phyloP scores from a whole-genome alignment of 768 basidiomycete genomes.

The Chalciporus piperatus region DNA sequence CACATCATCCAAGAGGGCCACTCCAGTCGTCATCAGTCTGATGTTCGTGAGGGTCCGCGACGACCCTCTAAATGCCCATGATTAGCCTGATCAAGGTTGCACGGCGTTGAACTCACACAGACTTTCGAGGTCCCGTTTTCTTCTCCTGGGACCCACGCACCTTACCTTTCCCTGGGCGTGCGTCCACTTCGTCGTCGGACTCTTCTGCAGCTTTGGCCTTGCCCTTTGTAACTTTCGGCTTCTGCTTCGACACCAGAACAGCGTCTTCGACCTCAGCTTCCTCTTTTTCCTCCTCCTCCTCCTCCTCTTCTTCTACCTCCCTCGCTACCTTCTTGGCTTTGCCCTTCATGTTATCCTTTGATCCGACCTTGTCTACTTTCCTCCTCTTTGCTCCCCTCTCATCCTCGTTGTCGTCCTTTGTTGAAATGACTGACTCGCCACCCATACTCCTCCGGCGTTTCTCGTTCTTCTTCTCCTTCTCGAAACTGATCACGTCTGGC shows the following conservation, averaged over 20 bases:
- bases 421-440: constrained; percentile 23
- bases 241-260: constrained; percentile 15
- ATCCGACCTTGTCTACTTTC: constrained; percentile 13
- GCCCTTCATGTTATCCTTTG: constrained; percentile 13
- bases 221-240: constrained; percentile 4
- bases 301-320: constrained; percentile 15
- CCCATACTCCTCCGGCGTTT: constrained; percentile 33
- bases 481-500: constrained; percentile 71
- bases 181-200: constrained; percentile 6
- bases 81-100: not conserved
- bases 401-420: constrained; percentile 8
- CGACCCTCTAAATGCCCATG: not conserved
- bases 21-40: constrained; percentile 67
- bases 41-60: constrained; percentile 27
- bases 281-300: constrained; percentile 27
- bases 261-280: constrained; percentile 21
- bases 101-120: not conserved
- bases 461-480: constrained; percentile 57
- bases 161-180: constrained; percentile 6
- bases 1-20: constrained; percentile 53
- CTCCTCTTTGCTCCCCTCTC: constrained; percentile 18
- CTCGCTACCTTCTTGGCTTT: constrained; percentile 13
- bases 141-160: constrained; percentile 2
- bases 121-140: constrained; percentile 8
- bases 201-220: not conserved